Evolutionary conservation across 495 filamentous ascomycete genomes (phyloP).

Genomic region (Tuber melanosporum): DNA sequence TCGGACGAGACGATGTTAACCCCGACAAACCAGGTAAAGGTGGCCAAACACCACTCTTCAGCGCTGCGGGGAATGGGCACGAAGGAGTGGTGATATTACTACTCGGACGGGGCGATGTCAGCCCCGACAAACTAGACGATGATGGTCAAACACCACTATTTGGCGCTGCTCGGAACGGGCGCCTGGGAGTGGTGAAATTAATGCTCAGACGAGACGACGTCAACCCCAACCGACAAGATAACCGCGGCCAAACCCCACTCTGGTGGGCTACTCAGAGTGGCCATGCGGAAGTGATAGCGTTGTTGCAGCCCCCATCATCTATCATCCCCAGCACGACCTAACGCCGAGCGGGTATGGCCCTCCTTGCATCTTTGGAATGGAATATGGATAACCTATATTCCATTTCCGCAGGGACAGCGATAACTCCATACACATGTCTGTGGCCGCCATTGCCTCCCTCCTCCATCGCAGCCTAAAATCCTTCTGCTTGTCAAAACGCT

Average conservation of each 20-base stretch:
- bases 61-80: not conserved
- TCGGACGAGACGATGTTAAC: not conserved
- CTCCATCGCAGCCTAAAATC: too few relatives aligned
- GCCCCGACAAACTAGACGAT: not conserved
- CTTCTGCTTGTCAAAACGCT: too few relatives aligned
- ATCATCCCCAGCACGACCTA: not conserved
- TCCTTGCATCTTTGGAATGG: not conserved
- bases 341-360: not conserved
- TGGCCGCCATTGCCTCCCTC: not conserved
- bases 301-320: not conserved
- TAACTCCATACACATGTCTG: not conserved
- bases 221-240: not conserved
- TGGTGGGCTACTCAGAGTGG: not conserved
- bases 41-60: not conserved
- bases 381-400: not conserved
- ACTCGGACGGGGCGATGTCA: not conserved
- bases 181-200: not conserved
- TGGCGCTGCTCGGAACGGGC: not conserved
- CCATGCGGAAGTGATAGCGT: not conserved
- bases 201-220: not conserved
- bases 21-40: not conserved
- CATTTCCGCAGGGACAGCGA: not conserved
- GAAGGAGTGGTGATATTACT: not conserved
- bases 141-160: not conserved
- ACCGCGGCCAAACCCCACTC: not conserved